Percentiles rank a stretch among this genome's conserved stretches.
Evolutionary conservation across 805 yeast species (phyloP).

Genomic region (Kluyveromyces siamensis): DNA sequence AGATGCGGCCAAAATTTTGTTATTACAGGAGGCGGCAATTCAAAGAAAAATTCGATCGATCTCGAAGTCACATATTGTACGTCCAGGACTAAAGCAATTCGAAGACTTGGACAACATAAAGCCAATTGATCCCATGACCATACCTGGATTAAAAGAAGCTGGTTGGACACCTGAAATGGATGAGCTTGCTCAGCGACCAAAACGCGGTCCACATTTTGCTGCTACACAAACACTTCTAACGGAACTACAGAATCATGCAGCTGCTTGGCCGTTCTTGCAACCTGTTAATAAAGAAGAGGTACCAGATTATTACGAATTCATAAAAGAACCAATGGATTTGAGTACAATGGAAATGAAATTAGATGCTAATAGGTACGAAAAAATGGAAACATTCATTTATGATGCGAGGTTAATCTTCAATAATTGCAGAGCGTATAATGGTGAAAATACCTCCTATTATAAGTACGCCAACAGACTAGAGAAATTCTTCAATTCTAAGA

Average conservation of each 20-base stretch:
- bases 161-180: constrained; percentile 99
- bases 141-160: constrained; percentile 87
- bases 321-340: constrained; percentile 96
- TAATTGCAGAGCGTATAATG: constrained; percentile 87
- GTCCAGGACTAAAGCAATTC: constrained; percentile 75
- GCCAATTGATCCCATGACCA: constrained; percentile 67
- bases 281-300: constrained; percentile 94
- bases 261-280: constrained; percentile 95
- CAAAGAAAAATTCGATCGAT: constrained; percentile 72
- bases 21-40: constrained; percentile 87
- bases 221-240: constrained; percentile 82
- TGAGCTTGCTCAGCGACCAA: constrained; percentile 88
- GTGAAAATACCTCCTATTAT: constrained; percentile 89
- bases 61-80: constrained; percentile 68
- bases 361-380: constrained; percentile 84
- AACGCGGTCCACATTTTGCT: constrained; percentile 89
- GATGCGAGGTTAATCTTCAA: constrained; percentile 81
- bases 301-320: constrained; percentile 91
- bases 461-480: constrained; percentile 93
- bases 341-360: constrained; percentile 91
- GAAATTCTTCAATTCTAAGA: constrained; percentile 71
- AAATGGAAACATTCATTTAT: constrained; percentile 83
- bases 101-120: constrained; percentile 37
- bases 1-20: constrained; percentile 76
- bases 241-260: constrained; percentile 88